phyloP scores from a whole-genome alignment of 2,329 filamentous ascomycete species.

The Cyphellophora attinorum region DNA sequence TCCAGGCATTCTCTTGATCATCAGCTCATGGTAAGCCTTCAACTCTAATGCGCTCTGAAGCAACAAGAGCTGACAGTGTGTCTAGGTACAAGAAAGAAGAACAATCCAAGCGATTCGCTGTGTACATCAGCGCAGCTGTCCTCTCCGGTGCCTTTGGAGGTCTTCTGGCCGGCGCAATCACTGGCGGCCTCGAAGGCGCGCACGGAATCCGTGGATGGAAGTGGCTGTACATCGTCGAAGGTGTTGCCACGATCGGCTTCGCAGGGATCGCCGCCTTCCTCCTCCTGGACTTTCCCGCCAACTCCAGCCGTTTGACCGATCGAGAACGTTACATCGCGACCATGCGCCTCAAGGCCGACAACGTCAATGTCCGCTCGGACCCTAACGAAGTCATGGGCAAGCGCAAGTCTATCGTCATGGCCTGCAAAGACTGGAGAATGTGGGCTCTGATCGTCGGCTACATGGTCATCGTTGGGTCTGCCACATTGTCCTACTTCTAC shows the following conservation, averaged over 20 bases:
- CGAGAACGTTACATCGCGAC: constrained; percentile 39
- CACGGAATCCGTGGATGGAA: constrained; percentile 22
- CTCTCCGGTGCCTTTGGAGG: constrained; percentile 53
- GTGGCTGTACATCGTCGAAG: constrained; percentile 16
- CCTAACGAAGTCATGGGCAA: constrained; percentile 12
- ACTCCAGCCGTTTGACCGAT: constrained; percentile 27
- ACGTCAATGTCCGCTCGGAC: constrained; percentile 14
- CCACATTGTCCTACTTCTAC: constrained; percentile 29
- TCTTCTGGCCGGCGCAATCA: constrained; percentile 44
- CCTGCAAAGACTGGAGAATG: constrained; percentile 23
- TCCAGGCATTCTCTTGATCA: constrained; percentile 46
- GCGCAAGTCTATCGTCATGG: constrained; percentile 13
- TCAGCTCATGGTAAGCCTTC: too few relatives aligned
- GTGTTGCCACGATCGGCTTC: constrained; percentile 49
- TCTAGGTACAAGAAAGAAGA: constrained; percentile 54
- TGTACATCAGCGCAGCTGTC: constrained; percentile 50
- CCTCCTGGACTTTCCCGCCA: constrained; percentile 31
- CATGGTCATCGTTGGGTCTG: constrained; percentile 31
- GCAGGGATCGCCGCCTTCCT: constrained; percentile 27
- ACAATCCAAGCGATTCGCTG: constrained; percentile 46
- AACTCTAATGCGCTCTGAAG: too few relatives aligned
- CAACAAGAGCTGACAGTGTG: too few relatives aligned
- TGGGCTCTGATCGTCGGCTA: constrained; percentile 34
- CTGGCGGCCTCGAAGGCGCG: constrained; percentile 18
- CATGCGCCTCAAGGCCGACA: constrained; percentile 15